Evolutionary conservation across 2,329 filamentous ascomycete genomes (phyloP).

Genomic region (Cladophialophora carrionii): DNA sequence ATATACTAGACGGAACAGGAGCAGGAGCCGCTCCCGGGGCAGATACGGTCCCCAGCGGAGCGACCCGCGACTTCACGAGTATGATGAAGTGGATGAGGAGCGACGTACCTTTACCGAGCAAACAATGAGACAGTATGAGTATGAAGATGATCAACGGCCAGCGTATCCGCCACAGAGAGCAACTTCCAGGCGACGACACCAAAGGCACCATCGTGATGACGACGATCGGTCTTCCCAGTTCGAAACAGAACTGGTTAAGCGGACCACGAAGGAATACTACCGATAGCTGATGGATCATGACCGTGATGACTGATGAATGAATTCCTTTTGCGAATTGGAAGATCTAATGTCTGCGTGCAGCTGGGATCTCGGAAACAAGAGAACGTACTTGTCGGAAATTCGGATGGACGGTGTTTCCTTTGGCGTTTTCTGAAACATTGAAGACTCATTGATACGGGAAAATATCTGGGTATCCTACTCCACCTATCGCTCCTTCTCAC

Average conservation of each 20-base stretch:
- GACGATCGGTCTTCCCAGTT: conserved; percentile 32
- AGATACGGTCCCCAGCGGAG: conserved; percentile 40
- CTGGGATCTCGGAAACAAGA: neutral
- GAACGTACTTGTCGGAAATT: neutral
- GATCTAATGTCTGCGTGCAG: neutral
- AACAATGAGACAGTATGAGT: conserved; percentile 32
- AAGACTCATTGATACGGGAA: neutral
- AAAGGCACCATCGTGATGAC: conserved; percentile 24
- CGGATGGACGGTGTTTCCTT: neutral
- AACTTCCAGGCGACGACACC: conserved; percentile 18
- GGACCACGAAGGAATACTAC: conserved; percentile 27
- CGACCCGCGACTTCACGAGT: conserved; percentile 36
- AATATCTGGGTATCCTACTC: conserved; percentile 17
- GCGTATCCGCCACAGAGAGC: conserved; percentile 27
- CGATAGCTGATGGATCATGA: conserved; percentile 6
- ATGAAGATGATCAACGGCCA: conserved; percentile 26
- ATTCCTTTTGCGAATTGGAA: neutral
- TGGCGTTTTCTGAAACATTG: neutral
- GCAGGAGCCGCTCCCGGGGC: conserved; percentile 42
- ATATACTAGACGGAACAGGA: conserved; percentile 23
- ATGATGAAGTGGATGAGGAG: conserved; percentile 39
- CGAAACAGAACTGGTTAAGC: conserved; percentile 16
- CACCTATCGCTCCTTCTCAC: neutral
- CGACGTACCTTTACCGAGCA: conserved; percentile 30
- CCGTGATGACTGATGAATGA: neutral